phyloP scores from a whole-genome alignment of 1,284 basidiomycete genomes.

The Porogramme epimiltina region DNA sequence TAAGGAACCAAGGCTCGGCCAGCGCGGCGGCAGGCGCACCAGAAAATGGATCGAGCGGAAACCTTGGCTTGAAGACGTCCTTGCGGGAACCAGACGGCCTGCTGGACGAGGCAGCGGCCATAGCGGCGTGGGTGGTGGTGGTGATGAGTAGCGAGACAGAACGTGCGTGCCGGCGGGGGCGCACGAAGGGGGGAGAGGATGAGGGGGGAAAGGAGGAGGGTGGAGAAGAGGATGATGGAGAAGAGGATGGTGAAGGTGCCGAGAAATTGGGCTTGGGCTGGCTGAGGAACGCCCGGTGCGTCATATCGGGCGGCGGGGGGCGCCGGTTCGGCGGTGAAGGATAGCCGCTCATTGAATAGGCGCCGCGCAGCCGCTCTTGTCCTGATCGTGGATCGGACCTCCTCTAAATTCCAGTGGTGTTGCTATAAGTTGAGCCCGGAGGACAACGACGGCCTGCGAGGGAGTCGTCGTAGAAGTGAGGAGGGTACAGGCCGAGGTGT shows the following conservation, averaged over 20 bases:
- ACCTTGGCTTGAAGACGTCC: constrained; percentile 49
- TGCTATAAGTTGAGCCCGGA: too few relatives aligned
- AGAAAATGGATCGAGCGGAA: constrained; percentile 54
- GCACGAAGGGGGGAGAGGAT: constrained; percentile 1
- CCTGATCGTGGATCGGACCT: too few relatives aligned
- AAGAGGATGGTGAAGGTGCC: background rate
- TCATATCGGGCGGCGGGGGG: background rate
- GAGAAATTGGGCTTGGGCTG: background rate
- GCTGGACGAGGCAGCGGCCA: constrained; percentile 22
- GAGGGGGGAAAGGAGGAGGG: background rate
- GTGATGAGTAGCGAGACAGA: background rate
- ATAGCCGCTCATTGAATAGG: background rate
- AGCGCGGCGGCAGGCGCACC: constrained; percentile 21
- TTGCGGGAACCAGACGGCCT: constrained; percentile 18
- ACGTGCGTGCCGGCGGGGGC: background rate
- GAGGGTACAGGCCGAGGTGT: too few relatives aligned
- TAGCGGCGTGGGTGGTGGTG: background rate
- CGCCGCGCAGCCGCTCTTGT: background rate
- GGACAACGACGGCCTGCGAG: too few relatives aligned
- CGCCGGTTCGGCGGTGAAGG: background rate
- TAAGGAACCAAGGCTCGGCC: constrained; percentile 40
- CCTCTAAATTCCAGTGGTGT: too few relatives aligned
- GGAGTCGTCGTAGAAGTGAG: too few relatives aligned
- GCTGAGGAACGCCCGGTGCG: background rate
- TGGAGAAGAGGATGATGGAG: background rate